Base-by-base conservation (phyloP, 805 yeast genomes). In the Kodamaea hsintzibuensis region DNA sequence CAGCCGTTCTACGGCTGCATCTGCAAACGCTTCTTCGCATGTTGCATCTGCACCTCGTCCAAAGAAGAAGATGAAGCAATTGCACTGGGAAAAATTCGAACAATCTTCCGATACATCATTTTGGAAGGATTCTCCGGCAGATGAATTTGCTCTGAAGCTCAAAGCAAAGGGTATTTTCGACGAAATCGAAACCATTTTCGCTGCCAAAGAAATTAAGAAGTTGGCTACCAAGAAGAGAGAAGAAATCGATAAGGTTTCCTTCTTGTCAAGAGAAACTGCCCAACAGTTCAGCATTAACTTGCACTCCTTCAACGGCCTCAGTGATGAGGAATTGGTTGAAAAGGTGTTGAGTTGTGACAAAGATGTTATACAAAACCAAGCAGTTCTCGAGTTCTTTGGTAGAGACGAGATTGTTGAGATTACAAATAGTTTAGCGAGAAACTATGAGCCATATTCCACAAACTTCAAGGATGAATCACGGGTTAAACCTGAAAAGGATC, bases 271-370 rank as follows among this genome's bases (percentile, higher is more conserved):
- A 56, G 95, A 88, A 58, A 63, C 86, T 16, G 85, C 89, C 1
- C 95, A 88, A 62, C 92, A 88, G 63, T 87, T 88, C 69, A 91
- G 91, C 42, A 88, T 88, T 61, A 88, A 88, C 62, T 73, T 88
- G 52, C 92, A 88, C 62, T 76, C 81, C 63, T 88, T 82, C 65
- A 80, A 83, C 16, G 68, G 69, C 30, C 63, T 79, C 35, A 63
- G 80, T 2, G 91, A 81, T 43, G 82, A 77, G 22, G 84, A 82
- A 42, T 73, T 88, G 54, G 75, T 86, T 1, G 51, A 58, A 2
- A 81, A 79, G 62, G 82, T 88, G 2, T 73, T 88, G 54, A 64
- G 72, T 35, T 88, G 96, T 72, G 90, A 86, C 55, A 68, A 71
- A 27, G 79, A 78, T 8, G 72, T 88, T 5, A 62, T 83, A 8